Base-by-base conservation (phyloP, 2,329 filamentous ascomycete species). In the Botryotinia narcissicola region DNA sequence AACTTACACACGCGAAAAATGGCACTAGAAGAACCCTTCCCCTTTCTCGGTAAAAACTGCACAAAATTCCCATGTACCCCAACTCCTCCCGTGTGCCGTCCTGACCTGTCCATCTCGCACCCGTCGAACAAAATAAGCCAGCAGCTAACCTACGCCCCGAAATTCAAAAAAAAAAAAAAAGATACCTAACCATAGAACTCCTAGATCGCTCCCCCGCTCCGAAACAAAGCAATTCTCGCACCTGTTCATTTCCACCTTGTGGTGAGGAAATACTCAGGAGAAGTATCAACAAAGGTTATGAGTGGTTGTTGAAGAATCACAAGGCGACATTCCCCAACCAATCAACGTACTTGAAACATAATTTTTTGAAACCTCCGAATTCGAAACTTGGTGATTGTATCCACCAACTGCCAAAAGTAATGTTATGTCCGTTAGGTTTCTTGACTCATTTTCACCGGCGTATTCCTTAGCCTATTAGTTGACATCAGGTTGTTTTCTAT, bases 291-390 rank as follows among this genome's bases (percentile, higher is more conserved):
- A 22, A 6, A 48, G 63, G 16, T 51, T 37, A 7, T 51, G 18
- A 66, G 25, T 63, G 61, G 61, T 63, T 9, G 25, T 42, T 44
- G 14, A 22, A 22, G 40, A 64, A 46, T 64, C 29, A 32, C 32
- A 35, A 22, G 37, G 29, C 20, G n/a, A 16, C 5, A 18, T 8
- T 20, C 14, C 61, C 29, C 9, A 14, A 22, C 70, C 70, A 67
- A 72, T 68, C 70, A 72, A 40, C 18, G 29, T 48, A 32, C 48
- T 18, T 59, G 61, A 67, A 72, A 72, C 70, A n/a, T 12, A 22
- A 40, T 3, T 42, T 22, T 57, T 66, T 57, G 61, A 66, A 62
- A 54, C 59, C 20, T 14, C 22, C 40, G 40, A 12, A 1, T 20
- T 22, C 29, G 40, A 44, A 63, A 63, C 40, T 44, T 32, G 40